Evolutionary conservation across 2,329 filamentous ascomycete species (phyloP), one percentile per base, ranked within the genome.

Genomic region (Aspergillus oerlinghausenensis): DNA sequence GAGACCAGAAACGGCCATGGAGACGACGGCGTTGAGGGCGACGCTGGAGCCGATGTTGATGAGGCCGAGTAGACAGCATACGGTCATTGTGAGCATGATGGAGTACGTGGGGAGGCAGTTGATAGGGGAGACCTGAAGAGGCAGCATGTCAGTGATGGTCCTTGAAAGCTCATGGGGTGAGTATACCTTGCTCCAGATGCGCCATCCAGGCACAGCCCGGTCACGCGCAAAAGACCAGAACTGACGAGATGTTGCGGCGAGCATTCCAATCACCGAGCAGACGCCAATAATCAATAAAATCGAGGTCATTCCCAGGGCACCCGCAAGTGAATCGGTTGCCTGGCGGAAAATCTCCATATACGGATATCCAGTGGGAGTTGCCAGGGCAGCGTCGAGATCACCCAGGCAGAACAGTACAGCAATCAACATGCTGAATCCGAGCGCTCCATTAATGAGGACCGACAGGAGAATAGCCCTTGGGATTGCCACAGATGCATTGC

Each of bases 221-320:
- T 70, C 64, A 28, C 67, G 56, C 14, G 67, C 56, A 25, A 70
- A 68, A 7, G 67, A 65, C 70, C 66, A 67, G 51, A 68, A 63
- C 52, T 67, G 64, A 25, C 65, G 78, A 70, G 57, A 86, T 63
- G 68, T 74, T 75, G 82, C 80, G 3, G 71, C 71, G 3, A 74
- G 58, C 59, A 71, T 67, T 38, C 69, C 70, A 19, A 74, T 67
- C 1, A 68, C 68, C 8, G 68, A 66, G 42, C 66, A 69, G 14
- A 69, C 60, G 17, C 65, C 67, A 25, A 73, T 65, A 7, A 67
- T 56, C 1, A 70, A 64, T 7, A 73, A 61, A 26, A 71, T 63
- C 4, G 60, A 61, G 5, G 55, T 60, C 51, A 73, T 65, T 1
- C 60, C 63, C 1, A 65, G 63, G 3, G 68, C 67, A 0, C 65